Conservation (phyloP, 345 rosid species). For the Pugionium cornutum region DNA sequence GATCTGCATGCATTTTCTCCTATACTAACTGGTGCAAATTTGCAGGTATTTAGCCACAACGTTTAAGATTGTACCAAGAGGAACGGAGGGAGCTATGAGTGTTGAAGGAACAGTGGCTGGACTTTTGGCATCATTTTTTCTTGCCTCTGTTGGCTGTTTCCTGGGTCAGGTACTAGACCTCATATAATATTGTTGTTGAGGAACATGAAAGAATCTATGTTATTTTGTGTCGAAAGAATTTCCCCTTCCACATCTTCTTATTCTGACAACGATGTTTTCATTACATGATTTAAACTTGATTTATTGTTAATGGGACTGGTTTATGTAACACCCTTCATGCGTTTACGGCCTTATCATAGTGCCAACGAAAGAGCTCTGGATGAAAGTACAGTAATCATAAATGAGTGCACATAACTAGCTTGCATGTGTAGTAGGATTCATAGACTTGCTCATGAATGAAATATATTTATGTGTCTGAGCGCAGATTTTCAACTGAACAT, state of each 20-base stretch:
- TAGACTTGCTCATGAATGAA: neutral
- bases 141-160: constrained; percentile 67
- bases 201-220: constrained; percentile 1
- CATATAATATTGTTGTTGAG: neutral
- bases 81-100: constrained; percentile 97
- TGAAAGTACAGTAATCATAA: neutral
- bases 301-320: constrained; percentile 4
- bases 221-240: neutral
- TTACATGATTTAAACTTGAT: neutral
- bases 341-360: neutral
- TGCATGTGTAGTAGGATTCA: neutral
- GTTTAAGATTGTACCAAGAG: constrained; percentile 86
- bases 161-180: constrained; percentile 62
- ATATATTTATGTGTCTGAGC: neutral
- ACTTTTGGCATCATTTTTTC: constrained; percentile 68
- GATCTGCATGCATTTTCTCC: neutral
- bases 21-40: constrained; percentile 10
- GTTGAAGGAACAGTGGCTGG: constrained; percentile 94
- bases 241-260: neutral
- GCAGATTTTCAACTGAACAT: neutral
- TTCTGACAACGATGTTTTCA: constrained; percentile 1
- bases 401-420: neutral
- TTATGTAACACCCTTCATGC: neutral
- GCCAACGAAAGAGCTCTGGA: neutral
- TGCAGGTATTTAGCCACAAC: constrained; percentile 74